A percentile compares a stretch with the other conserved stretches of the same genome.
Conservation (phyloP, 2,329 filamentous ascomycete species). For the Aspergillus sp. region DNA sequence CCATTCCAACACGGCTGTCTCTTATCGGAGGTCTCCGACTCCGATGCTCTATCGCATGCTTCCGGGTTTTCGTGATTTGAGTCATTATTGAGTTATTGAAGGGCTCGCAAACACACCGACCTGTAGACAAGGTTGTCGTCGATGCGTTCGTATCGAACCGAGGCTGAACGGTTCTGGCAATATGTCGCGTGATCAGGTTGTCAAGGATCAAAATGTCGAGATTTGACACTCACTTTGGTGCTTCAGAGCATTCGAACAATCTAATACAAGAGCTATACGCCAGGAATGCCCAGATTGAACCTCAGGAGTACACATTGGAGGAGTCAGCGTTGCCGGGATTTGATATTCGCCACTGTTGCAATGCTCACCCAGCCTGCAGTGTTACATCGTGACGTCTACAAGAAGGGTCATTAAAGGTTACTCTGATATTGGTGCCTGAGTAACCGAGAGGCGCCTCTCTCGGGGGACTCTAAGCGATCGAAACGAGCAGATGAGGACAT, state of each 20-base stretch:
- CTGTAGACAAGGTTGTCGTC: background rate
- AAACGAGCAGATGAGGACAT: slow-evolving; percentile 2
- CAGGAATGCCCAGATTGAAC: background rate
- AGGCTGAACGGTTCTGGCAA: background rate
- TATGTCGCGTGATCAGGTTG: background rate
- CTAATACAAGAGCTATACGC: background rate
- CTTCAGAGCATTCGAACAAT: background rate
- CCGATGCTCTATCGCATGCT: slow-evolving; percentile 11
- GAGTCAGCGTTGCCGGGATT: background rate
- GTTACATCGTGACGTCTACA: slow-evolving; percentile 14
- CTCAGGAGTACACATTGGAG: background rate
- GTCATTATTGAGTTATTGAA: background rate
- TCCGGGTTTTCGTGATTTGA: slow-evolving; percentile 11
- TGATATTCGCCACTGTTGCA: slow-evolving; percentile 9
- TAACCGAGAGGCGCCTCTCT: slow-evolving; percentile 2
- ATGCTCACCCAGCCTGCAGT: slow-evolving; percentile 9
- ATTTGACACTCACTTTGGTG: background rate
- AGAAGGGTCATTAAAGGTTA: slow-evolving; percentile 3
- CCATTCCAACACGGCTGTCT: background rate
- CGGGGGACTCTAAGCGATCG: background rate
- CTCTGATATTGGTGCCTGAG: slow-evolving; percentile 10
- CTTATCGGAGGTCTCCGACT: slow-evolving; percentile 29
- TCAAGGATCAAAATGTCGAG: background rate
- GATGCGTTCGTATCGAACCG: background rate
- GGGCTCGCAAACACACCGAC: background rate